Evolutionary conservation across 495 filamentous ascomycete species (phyloP).

Genomic region (Eremomyces bilateralis): DNA sequence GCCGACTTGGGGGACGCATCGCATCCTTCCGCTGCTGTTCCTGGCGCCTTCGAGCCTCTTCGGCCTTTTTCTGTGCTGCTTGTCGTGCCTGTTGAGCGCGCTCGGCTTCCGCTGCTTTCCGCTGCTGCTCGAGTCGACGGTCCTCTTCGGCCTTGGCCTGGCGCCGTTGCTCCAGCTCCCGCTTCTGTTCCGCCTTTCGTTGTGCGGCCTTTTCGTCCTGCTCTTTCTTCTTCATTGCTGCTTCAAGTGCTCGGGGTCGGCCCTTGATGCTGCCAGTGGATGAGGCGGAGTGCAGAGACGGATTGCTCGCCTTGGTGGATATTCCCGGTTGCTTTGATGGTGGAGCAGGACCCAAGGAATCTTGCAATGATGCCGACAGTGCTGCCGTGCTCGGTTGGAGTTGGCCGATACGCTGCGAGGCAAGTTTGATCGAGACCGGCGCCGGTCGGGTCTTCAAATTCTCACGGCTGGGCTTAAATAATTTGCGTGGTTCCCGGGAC

Average conservation of each 20-base stretch:
- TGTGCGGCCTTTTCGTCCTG: constrained; percentile 58
- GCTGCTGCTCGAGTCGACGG: constrained; percentile 22
- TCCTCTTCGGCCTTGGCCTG: constrained; percentile 36
- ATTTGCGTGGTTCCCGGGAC: constrained; percentile 35
- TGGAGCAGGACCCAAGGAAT: constrained; percentile 13
- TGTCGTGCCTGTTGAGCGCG: constrained; percentile 39
- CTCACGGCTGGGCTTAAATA: constrained; percentile 51
- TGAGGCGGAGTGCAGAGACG: constrained; percentile 29
- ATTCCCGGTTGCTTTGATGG: constrained; percentile 25
- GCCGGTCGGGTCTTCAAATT: constrained; percentile 45
- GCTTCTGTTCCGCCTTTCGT: constrained; percentile 57
- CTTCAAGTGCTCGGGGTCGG: constrained; percentile 36
- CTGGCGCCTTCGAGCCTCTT: constrained; percentile 37
- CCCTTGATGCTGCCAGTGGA: neutral
- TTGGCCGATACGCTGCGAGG: constrained; percentile 28
- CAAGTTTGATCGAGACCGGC: constrained; percentile 58
- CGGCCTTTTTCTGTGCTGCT: constrained; percentile 42
- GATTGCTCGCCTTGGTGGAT: constrained; percentile 44
- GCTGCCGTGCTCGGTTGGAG: neutral
- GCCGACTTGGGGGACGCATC: constrained; percentile 1
- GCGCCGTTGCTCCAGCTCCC: constrained; percentile 55
- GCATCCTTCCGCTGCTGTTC: constrained; percentile 24
- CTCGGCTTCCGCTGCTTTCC: constrained; percentile 27
- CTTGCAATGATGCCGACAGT: constrained; percentile 3
- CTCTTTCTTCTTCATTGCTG: constrained; percentile 56